Conservation (phyloP, 345 rosid genomes). For the Gossypium rotundifolium region DNA sequence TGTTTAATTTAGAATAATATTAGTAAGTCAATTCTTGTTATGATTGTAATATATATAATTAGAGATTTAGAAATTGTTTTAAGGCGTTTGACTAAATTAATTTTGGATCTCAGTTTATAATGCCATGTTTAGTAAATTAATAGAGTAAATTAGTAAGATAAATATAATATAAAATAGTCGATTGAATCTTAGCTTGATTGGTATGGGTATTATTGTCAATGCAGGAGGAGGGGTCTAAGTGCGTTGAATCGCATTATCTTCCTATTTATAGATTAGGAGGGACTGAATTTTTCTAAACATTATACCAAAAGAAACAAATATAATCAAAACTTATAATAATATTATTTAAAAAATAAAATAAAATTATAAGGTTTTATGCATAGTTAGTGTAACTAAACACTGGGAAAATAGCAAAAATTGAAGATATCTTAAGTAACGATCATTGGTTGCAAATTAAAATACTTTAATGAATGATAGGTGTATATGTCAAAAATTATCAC, state of each 20-base stretch:
- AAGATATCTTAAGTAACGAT: background rate
- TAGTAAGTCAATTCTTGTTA: background rate
- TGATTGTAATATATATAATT: background rate
- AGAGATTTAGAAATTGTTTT: background rate
- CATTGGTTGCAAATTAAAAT: background rate
- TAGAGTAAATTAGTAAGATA: background rate
- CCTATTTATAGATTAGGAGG: no score
- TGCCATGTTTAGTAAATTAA: background rate
- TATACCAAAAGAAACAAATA: fast-evolving
- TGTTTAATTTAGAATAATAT: background rate
- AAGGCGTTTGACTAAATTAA: background rate
- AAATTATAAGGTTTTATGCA: background rate
- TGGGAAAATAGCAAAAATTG: background rate
- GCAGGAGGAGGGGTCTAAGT: no score
- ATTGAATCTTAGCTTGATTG: no score
- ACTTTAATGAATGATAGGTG: background rate
- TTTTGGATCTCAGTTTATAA: background rate
- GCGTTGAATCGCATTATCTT: no score
- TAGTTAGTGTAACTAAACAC: background rate
- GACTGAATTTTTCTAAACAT: no score
- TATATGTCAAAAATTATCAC: background rate
- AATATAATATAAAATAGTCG: background rate
- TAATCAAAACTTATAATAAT: no score
- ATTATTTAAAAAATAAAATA: no score
- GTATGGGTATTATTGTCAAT: no score